Base-by-base conservation (phyloP, 2,329 filamentous ascomycete species). In the Botrytis fabae region DNA sequence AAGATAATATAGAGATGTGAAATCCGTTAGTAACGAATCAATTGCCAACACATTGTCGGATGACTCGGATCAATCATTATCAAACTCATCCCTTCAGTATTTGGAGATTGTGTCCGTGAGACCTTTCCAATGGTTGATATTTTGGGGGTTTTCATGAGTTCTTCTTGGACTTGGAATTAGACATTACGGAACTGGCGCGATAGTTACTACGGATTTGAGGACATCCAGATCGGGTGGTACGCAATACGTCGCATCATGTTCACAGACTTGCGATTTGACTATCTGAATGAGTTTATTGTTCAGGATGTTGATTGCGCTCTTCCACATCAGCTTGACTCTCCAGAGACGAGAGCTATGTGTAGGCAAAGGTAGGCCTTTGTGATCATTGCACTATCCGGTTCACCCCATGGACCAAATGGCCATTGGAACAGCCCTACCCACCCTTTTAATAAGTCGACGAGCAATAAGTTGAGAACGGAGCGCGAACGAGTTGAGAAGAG, bases 161-260 rank as follows among this genome's bases (percentile, higher is more conserved):
- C 28, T 32, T 32, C 6, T 9, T 28, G 54, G 54, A 57, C 1
- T 20, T 28, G 54, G 48, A 0, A n/a, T 0, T 22, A 51, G 9
- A 25, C 4, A 3, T 25, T 5, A 51, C 5, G 48, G 22, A n/a
- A 51, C 48, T 51, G 48, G 48, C 22, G 14, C 14, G 9, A 51
- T 14, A 6, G 12, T 14, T 51, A 51, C 10, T 2, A n/a, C 48
- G 10, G 25, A 14, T 51, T 51, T 51, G 48, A 51, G 48, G 48
- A 51, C 22, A 12, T 51, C 9, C 0, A n/a, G 1, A 4, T n/a
- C 4, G 0, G 4, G 4, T 4, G 0, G 4, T n/a, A 12, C 22
- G 1, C 2, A n/a, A 10, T 12, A 51, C 2, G 5, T n/a, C 4
- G 5, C 10, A 16, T 25, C 9, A 14, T 2, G 57, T 61, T 25